Evolutionary conservation across 345 rosid species (phyloP), one percentile per base, ranked within the genome.

Genomic region (Citropsis articulata): DNA sequence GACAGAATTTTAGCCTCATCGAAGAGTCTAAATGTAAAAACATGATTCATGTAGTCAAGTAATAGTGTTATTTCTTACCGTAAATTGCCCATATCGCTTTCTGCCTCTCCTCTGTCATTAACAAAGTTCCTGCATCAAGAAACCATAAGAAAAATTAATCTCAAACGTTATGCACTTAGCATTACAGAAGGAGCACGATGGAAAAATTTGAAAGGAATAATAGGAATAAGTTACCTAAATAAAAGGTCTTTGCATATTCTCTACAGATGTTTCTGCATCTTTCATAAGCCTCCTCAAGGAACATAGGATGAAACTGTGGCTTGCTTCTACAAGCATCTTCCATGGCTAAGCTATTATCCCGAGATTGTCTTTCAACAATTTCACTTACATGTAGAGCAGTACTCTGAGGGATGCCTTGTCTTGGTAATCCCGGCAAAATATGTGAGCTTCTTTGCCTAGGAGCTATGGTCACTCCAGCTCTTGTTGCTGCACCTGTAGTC

Each of bases 11-110:
- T 73, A 75, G 35, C 22, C 9, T 36, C 40, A 36, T 36, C 7
- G 40, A 36, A 36, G 40, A 30, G 62, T 57, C 27, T 57, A 57
- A 57, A 57, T 22, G 62, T 8, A 2, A 57, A n/a, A 8, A 0
- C 27, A 57, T 55, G 25, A 57, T 57, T 57, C 4, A 57, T 57
- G 24, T n/a, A 21, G 25, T 57, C 62, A 6, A 6, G 4, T 7
- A 57, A 55, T 18, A n/a, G 62, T 21, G 56, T 5, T 72, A 18
- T 69, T 72, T 31, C 80, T 75, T 77, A 88, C 91, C 95, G 74
- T 89, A 89, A 62, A 91, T 88, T 72, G 93, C 91, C 91, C 95
- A 91, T 63, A 85, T 89, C 1, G 95, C 90, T 76, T 84, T 89
- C 80, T 87, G 88, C 50, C 91, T 73, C 66, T 88, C 90, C 50